These are phyloP conservation scores for Hymenoscyphus albidus DNA, from an alignment of 2,329 filamentous ascomycete genomes.

Conservation along the genomic window DNA sequence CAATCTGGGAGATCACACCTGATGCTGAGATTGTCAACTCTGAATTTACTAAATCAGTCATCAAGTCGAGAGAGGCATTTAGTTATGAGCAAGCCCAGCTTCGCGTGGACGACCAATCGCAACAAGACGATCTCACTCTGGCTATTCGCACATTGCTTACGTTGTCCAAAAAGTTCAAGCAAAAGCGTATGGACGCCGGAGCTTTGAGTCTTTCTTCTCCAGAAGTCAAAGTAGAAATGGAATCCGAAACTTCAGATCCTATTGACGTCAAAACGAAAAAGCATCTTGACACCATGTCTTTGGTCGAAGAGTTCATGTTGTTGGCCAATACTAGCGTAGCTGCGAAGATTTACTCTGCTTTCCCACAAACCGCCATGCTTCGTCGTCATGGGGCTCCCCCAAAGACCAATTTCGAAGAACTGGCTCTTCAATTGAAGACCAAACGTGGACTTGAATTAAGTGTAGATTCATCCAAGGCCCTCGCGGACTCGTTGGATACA, in stretches of 20 bases:
- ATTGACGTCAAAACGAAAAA: constrained; percentile 96
- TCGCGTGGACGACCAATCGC: constrained; percentile 82
- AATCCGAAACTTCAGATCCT: constrained; percentile 93
- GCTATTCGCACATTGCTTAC: constrained; percentile 84
- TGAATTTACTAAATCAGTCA: constrained; percentile 96
- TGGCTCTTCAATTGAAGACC: constrained; percentile 83
- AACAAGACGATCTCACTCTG: constrained; percentile 82
- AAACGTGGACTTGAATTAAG: constrained; percentile 78
- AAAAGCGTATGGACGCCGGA: constrained; percentile 94
- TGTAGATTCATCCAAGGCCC: constrained; percentile 83
- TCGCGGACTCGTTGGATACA: constrained; percentile 84
- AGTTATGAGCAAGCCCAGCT: constrained; percentile 96
- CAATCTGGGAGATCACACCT: constrained; percentile 81
- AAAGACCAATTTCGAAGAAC: constrained; percentile 93
- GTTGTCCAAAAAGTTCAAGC: constrained; percentile 87
- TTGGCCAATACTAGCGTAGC: constrained; percentile 96
- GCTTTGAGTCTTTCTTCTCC: constrained; percentile 95
- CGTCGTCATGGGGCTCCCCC: constrained; percentile 89
- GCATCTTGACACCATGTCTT: constrained; percentile 89
- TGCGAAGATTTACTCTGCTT: constrained; percentile 81
- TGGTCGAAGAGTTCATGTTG: constrained; percentile 99
- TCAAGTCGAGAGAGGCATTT: constrained; percentile 93
- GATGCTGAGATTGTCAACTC: constrained; percentile 80
- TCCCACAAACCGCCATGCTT: constrained; percentile 91
- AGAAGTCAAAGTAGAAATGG: constrained; percentile 92